A percentile compares a stretch with the other conserved stretches of the same genome.
Conservation (phyloP, 2,329 filamentous ascomycete genomes). For the Dactylonectria estremocensis region DNA sequence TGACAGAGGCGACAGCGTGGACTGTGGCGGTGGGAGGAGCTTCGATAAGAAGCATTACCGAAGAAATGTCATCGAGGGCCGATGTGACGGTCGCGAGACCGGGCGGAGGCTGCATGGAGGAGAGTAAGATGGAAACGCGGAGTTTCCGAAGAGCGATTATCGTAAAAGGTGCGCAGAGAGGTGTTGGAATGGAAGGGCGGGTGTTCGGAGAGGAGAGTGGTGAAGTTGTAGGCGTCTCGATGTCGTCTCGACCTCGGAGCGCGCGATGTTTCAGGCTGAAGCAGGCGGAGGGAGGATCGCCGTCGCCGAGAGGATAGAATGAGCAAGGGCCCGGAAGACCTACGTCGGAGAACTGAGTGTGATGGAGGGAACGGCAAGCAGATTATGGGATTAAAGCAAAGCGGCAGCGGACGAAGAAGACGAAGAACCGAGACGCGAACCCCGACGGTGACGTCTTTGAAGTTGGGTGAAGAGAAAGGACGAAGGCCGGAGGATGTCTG, state of each 20-base stretch:
- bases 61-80: conserved; percentile 43
- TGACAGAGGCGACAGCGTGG: conserved; percentile 49
- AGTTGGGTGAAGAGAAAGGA: conserved; percentile 5
- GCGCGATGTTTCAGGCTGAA: conserved; percentile 26
- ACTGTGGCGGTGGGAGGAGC: conserved; percentile 39
- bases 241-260: conserved; percentile 8
- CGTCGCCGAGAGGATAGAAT: conserved; percentile 17
- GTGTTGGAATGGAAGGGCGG: background rate
- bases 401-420: background rate
- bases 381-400: background rate
- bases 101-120: conserved; percentile 43
- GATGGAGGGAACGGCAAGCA: background rate
- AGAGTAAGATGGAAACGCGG: conserved; percentile 18
- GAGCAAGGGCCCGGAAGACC: background rate
- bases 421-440: conserved; percentile 1
- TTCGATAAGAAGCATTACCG: conserved; percentile 40
- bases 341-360: too few relatives aligned
- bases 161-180: background rate
- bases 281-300: conserved; percentile 25
- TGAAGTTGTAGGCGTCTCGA: background rate
- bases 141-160: conserved; percentile 16
- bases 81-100: conserved; percentile 37
- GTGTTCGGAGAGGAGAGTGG: background rate
- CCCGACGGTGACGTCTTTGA: conserved; percentile 13
- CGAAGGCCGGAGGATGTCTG: conserved; percentile 11